Conservation (phyloP, 192 early-diverging fungal genomes). For the Allomyces javanicus region DNA sequence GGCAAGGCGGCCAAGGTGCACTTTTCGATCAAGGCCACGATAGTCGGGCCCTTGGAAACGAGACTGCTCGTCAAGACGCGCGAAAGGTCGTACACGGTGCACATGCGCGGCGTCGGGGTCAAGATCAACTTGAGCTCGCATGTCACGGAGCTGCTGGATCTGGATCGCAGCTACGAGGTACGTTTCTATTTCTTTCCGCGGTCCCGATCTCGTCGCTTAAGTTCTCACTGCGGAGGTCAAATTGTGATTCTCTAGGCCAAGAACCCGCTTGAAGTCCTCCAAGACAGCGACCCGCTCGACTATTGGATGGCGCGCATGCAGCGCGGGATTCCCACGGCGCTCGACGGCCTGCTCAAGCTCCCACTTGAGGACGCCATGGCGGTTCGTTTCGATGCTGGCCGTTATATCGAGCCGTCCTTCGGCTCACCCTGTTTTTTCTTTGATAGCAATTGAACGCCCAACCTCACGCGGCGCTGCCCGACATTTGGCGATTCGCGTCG, state of each 20-base stretch:
- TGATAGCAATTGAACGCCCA: background rate
- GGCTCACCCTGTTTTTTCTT: background rate
- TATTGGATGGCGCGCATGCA: background rate
- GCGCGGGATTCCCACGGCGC: no score
- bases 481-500: background rate
- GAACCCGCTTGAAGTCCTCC: background rate
- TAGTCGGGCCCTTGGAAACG: constrained; percentile 15
- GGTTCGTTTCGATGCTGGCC: no score
- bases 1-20: constrained; percentile 11
- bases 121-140: constrained; percentile 12
- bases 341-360: no score
- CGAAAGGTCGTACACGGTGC: constrained; percentile 17
- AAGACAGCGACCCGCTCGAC: background rate
- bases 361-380: no score
- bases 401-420: no score
- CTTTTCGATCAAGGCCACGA: constrained; percentile 16
- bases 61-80: constrained; percentile 19
- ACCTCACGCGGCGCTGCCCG: background rate
- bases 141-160: background rate
- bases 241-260: background rate
- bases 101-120: constrained; percentile 18
- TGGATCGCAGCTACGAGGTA: background rate
- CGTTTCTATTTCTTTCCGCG: no score
- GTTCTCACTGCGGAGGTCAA: background rate
- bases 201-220: background rate